phyloP scores from a whole-genome alignment of 2,329 filamentous ascomycete genomes.

The Aspergillus costaricaensis region DNA sequence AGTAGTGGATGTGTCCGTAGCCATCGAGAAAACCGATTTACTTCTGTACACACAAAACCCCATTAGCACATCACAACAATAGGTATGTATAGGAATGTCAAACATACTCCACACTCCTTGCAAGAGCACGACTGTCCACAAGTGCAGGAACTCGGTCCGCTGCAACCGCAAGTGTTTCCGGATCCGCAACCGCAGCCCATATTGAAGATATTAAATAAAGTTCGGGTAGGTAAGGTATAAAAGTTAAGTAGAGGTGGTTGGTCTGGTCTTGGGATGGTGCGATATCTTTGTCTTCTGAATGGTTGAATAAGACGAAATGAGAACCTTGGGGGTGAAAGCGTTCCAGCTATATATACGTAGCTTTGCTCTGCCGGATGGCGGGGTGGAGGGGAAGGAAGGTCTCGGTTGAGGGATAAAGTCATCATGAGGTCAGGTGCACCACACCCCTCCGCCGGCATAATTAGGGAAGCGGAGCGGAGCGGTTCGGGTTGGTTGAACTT shows the following conservation, averaged over 20 bases:
- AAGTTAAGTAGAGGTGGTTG: neutral
- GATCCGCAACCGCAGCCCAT: slow-evolving; percentile 41
- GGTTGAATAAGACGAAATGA: neutral
- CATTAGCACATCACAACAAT: neutral
- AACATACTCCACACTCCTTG: slow-evolving; percentile 44
- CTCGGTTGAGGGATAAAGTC: slow-evolving; percentile 17
- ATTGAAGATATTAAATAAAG: slow-evolving; percentile 5
- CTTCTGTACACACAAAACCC: neutral
- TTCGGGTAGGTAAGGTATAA: no score
- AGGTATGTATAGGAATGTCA: no score
- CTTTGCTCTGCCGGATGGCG: neutral
- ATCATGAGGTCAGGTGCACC: slow-evolving; percentile 26
- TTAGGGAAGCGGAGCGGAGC: no score
- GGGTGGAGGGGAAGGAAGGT: slow-evolving; percentile 2
- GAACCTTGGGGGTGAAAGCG: slow-evolving; percentile 5
- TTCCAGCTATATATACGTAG: slow-evolving; percentile 18
- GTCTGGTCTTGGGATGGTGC: neutral
- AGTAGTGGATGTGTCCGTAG: no score
- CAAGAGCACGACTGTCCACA: slow-evolving; percentile 38
- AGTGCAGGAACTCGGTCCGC: slow-evolving; percentile 34
- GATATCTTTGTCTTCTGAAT: neutral
- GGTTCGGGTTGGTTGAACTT: neutral
- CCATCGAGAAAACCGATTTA: neutral
- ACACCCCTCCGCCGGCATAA: no score
- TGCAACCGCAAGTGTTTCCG: slow-evolving; percentile 36